These are phyloP conservation scores for Sanguinoderma infundibulare DNA, from an alignment of 1,284 basidiomycete species.

Conservation along the genomic window DNA sequence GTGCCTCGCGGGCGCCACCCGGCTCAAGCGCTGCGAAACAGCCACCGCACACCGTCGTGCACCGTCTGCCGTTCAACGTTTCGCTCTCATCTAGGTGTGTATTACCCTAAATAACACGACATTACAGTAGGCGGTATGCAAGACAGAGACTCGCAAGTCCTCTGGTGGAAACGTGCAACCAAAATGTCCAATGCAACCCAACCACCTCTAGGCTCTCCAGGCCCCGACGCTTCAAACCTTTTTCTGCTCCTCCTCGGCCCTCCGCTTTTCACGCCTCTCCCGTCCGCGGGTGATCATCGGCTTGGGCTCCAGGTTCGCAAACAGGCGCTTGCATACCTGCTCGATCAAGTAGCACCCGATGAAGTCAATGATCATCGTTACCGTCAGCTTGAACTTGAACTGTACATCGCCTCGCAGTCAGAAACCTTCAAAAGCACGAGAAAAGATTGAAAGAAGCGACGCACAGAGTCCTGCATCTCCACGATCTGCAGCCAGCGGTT, in stretches of 20 bases:
- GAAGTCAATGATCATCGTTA: constrained; percentile 89
- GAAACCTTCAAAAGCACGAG: neutral
- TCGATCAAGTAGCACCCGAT: constrained; percentile 89
- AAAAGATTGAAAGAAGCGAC: constrained; percentile 33
- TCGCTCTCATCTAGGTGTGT: constrained; percentile 14
- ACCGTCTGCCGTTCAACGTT: neutral
- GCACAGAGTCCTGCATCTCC: constrained; percentile 80
- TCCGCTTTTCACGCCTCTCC: constrained; percentile 59
- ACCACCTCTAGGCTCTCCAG: neutral
- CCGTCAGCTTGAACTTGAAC: constrained; percentile 84
- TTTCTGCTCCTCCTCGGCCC: constrained; percentile 23
- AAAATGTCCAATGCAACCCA: neutral
- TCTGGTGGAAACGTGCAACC: neutral
- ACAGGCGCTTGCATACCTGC: constrained; percentile 81
- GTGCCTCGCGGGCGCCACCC: neutral
- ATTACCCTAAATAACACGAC: constrained; percentile 17
- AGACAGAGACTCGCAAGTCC: neutral
- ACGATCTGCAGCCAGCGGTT: constrained; percentile 98
- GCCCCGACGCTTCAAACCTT: neutral
- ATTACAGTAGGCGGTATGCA: constrained; percentile 14
- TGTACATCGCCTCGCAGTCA: constrained; percentile 33
- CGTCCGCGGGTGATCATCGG: constrained; percentile 83
- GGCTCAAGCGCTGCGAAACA: neutral
- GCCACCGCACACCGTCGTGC: neutral
- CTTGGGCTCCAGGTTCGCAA: constrained; percentile 89